Conservation (phyloP, 805 yeast genomes). For the Komagataella populi region DNA sequence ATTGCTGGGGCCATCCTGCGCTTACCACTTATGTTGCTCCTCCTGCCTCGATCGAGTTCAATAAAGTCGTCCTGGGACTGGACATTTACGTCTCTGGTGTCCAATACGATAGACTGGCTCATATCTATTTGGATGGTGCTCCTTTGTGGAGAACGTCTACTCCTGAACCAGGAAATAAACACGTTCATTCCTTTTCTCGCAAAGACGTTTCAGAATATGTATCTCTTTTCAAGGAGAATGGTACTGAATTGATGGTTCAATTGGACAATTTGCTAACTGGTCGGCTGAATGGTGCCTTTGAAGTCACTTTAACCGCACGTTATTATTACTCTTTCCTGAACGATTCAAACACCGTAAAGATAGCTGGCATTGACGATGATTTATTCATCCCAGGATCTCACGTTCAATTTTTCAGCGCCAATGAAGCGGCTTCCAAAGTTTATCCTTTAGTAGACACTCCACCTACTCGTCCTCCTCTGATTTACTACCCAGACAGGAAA, state of each 20-base stretch:
- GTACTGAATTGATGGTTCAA: conserved; percentile 32
- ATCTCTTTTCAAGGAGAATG: conserved; percentile 29
- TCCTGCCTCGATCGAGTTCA: conserved; percentile 24
- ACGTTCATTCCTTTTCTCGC: conserved; percentile 31
- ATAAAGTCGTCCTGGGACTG: conserved; percentile 38
- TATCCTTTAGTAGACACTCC: conserved; percentile 20
- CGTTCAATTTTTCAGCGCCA: conserved; percentile 13
- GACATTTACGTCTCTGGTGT: conserved; percentile 41
- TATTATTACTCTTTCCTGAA: conserved; percentile 26
- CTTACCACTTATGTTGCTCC: conserved; percentile 29
- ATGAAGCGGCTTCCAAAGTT: conserved; percentile 23
- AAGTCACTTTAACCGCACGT: conserved; percentile 33
- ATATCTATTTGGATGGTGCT: conserved; percentile 44
- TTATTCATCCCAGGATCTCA: conserved; percentile 8
- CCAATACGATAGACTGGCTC: conserved; percentile 55
- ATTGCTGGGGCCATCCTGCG: conserved; percentile 49
- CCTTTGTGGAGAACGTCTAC: conserved; percentile 82
- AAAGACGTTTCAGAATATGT: conserved; percentile 55
- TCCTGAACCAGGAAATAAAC: conserved; percentile 53
- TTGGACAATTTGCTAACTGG: conserved; percentile 50
- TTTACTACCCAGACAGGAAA: conserved; percentile 28
- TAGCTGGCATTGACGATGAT: conserved; percentile 8
- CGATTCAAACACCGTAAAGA: background rate
- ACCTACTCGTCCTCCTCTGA: conserved; percentile 25
- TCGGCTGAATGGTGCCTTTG: conserved; percentile 46